phyloP scores from a whole-genome alignment of 1,284 basidiomycete genomes.

The Cronartium quercuum region DNA sequence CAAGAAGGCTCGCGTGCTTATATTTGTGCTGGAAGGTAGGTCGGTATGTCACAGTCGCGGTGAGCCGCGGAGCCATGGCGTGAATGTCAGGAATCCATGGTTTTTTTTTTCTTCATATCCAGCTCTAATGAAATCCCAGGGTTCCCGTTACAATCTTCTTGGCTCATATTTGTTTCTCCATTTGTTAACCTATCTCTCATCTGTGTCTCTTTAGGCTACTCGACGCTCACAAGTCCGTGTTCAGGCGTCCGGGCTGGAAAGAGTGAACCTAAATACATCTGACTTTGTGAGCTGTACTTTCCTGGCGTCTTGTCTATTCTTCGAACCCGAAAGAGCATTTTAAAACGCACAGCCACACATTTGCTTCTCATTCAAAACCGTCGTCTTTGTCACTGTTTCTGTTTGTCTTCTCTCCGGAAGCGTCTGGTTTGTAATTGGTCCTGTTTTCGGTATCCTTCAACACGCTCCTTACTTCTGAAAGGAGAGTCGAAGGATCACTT shows the following conservation, averaged over 20 bases:
- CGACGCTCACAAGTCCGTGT: not conserved
- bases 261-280: not conserved
- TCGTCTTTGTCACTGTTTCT: not conserved
- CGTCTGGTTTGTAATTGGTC: not conserved
- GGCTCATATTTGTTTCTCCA: not conserved
- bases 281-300: too few species aligned
- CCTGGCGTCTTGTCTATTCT: not conserved
- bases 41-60: too few species aligned
- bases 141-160: not conserved
- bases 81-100: not conserved
- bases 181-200: not conserved
- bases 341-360: not conserved
- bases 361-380: not conserved
- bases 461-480: not conserved
- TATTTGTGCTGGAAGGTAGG: not conserved
- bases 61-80: not conserved
- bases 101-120: not conserved
- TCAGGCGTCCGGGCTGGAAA: not conserved
- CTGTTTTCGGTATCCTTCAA: not conserved
- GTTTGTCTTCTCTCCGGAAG: not conserved
- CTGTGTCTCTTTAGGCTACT: not conserved
- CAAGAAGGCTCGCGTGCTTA: not conserved
- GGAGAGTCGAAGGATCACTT: not conserved
- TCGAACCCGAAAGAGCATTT: too few species aligned
- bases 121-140: not conserved